Conservation (phyloP, 2,329 filamentous ascomycete genomes). For the Trichoderma cornu-damae region DNA sequence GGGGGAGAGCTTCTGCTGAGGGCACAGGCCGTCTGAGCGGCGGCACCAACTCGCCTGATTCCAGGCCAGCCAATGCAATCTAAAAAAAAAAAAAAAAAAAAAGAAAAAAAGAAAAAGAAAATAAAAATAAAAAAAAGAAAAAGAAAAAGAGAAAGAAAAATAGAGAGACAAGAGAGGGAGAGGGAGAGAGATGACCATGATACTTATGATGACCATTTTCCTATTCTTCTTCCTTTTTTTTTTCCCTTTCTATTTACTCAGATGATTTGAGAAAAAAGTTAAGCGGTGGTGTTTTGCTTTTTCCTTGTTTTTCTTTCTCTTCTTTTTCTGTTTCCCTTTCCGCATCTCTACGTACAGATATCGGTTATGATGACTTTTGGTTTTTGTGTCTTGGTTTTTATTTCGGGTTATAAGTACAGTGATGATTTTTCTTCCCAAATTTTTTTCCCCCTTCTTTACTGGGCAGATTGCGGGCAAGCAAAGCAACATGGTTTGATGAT, state of each 20-base stretch:
- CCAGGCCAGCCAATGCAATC: slow-evolving; percentile 2
- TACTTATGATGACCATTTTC: slow-evolving; percentile 14
- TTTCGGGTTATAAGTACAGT: slow-evolving; percentile 2
- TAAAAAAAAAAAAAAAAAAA: not conserved
- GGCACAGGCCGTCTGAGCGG: slow-evolving; percentile 37
- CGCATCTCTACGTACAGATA: slow-evolving; percentile 9
- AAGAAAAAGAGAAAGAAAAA: too few species aligned
- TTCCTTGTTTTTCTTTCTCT: slow-evolving; percentile 5
- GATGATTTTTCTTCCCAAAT: slow-evolving; percentile 10
- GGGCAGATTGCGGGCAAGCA: slow-evolving; percentile 10
- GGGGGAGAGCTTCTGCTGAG: slow-evolving; percentile 42
- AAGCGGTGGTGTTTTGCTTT: not conserved
- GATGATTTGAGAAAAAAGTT: slow-evolving; percentile 16
- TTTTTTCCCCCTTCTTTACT: slow-evolving; percentile 10
- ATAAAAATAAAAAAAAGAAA: too few species aligned
- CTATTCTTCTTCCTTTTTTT: slow-evolving; percentile 16
- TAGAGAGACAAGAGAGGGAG: not conserved
- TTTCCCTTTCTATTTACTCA: not conserved
- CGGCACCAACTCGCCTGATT: slow-evolving; percentile 25
- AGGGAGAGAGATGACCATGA: slow-evolving; percentile 27
- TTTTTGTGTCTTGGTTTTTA: slow-evolving; percentile 17
- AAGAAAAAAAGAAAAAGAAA: too few species aligned
- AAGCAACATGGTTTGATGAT: slow-evolving; percentile 17
- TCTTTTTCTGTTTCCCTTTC: slow-evolving; percentile 16
- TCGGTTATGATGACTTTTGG: slow-evolving; percentile 17